Percentiles rank a stretch among this genome's conserved stretches.
These are phyloP conservation scores for Zymoseptoria pseudotritici DNA, from an alignment of 2,329 filamentous ascomycete genomes.

Conservation along the genomic window DNA sequence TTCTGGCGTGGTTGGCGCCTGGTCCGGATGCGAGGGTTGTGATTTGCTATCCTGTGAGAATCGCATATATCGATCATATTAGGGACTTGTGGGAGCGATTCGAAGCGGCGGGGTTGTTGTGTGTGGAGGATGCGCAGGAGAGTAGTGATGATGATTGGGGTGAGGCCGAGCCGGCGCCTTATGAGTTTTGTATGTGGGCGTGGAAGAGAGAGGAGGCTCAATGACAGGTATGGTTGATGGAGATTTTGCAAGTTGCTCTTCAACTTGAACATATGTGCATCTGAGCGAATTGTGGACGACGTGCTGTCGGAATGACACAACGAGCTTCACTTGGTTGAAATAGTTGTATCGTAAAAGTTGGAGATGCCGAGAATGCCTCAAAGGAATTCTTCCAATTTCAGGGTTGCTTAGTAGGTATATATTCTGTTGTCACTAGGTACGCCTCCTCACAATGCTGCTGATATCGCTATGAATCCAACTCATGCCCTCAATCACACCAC, in stretches of 20 bases:
- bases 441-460: not conserved
- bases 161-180: slow-evolving; percentile 29
- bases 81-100: slow-evolving; percentile 36
- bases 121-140: slow-evolving; percentile 29
- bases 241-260: not conserved
- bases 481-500: not conserved
- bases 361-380: not conserved
- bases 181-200: slow-evolving; percentile 34
- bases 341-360: not conserved
- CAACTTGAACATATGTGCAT: not conserved
- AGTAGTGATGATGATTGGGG: slow-evolving; percentile 28
- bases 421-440: not conserved
- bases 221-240: not conserved
- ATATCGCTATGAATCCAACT: not conserved
- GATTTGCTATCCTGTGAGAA: slow-evolving; percentile 34
- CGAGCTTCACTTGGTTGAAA: no score
- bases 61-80: slow-evolving; percentile 38
- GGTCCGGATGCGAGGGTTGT: slow-evolving; percentile 28
- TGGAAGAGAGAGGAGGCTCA: slow-evolving; percentile 25
- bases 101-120: slow-evolving; percentile 32
- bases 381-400: not conserved
- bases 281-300: not conserved
- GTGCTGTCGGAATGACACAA: no score
- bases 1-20: slow-evolving; percentile 31
- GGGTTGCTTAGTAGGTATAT: not conserved